Evolutionary conservation across 2,329 filamentous ascomycete species (phyloP).

Genomic region (Colletotrichum gloeosporioides): DNA sequence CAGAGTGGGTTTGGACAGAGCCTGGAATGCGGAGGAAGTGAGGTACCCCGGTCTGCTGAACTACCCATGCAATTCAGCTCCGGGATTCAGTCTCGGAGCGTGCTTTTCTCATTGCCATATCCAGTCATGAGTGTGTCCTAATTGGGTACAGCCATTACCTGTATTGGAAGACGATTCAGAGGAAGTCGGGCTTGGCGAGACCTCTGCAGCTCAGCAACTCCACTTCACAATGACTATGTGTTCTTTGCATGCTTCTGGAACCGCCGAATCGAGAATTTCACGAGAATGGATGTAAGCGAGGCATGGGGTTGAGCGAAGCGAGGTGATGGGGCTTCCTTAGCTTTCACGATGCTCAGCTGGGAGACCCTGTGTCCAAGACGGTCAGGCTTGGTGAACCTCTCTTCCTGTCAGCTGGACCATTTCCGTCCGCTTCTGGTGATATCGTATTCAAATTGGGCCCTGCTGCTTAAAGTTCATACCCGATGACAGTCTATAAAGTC

Average conservation of each 20-base stretch:
- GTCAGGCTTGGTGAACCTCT: too few species aligned
- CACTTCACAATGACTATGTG: background rate
- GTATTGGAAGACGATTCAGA: background rate
- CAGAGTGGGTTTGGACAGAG: background rate
- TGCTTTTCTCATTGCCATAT: too few species aligned
- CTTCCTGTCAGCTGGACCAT: background rate
- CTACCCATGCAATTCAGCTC: background rate
- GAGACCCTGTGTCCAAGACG: background rate
- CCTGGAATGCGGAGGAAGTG: background rate
- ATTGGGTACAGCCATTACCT: too few species aligned
- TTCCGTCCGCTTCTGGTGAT: accelerated
- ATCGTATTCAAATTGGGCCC: background rate
- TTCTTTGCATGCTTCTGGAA: background rate
- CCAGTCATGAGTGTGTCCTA: too few species aligned
- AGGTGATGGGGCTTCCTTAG: background rate
- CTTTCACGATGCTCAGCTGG: background rate
- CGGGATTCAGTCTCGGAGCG: background rate
- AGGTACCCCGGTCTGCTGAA: background rate
- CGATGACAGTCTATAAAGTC: background rate
- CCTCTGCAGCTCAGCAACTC: background rate
- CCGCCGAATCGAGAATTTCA: background rate
- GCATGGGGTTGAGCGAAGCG: background rate
- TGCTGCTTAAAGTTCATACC: background rate
- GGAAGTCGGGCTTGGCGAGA: background rate
- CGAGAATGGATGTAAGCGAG: background rate